Percentiles rank a stretch among this genome's conserved stretches.
Evolutionary conservation across 2,329 filamentous ascomycete species (phyloP).

Genomic region (Botrytis fabae): DNA sequence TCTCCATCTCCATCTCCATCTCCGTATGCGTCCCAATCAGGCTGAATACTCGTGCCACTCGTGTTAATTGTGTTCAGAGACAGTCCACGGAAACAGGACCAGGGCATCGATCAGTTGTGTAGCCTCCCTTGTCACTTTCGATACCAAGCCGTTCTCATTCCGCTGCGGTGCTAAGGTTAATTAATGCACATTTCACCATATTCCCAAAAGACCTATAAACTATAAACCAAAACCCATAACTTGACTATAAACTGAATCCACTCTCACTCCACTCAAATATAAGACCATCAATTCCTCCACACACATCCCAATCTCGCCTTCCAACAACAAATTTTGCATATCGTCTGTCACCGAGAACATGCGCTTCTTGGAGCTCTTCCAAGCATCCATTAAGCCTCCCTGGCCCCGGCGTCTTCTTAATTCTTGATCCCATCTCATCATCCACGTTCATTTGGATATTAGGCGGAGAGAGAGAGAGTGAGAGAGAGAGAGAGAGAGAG

Average conservation of each 20-base stretch:
- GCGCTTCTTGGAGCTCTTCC: constrained; percentile 30
- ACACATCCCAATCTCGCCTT: constrained; percentile 23
- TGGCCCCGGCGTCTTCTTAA: constrained; percentile 32
- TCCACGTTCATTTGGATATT: constrained; percentile 15
- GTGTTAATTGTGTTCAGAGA: background rate
- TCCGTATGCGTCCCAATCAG: background rate
- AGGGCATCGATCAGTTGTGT: background rate
- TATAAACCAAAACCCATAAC: background rate
- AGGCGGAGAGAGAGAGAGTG: background rate
- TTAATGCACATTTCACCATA: background rate
- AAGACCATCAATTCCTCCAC: constrained; percentile 21
- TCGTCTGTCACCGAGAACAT: constrained; percentile 37
- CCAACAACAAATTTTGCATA: constrained; percentile 25
- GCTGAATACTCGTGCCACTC: background rate
- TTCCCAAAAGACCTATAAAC: background rate
- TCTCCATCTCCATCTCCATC: too few relatives aligned
- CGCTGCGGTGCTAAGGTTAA: background rate
- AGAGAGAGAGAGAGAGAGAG: background rate
- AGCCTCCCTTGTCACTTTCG: constrained; percentile 5
- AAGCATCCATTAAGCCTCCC: constrained; percentile 30
- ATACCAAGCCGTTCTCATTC: background rate
- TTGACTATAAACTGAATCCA: constrained; percentile 14
- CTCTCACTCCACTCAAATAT: constrained; percentile 24
- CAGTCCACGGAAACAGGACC: background rate
- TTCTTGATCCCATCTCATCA: constrained; percentile 15